A percentile compares a stretch with the other conserved stretches of the same genome.
Conservation (phyloP, 1,139 yeast species). For the Blastobotrys buckinghamii region DNA sequence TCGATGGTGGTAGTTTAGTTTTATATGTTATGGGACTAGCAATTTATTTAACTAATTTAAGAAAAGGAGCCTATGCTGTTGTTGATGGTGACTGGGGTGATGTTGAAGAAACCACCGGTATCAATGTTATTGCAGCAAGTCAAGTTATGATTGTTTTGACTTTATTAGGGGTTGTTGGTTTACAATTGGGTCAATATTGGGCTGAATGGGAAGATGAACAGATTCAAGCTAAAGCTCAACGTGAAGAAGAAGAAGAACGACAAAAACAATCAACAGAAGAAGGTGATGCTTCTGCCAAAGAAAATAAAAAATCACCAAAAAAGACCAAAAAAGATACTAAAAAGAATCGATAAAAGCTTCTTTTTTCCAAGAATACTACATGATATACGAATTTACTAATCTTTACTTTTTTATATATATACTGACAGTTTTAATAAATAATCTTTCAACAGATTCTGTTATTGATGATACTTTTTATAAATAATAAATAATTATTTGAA, state of each 20-base stretch:
- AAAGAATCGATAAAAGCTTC: conserved; percentile 14
- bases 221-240: conserved; percentile 24
- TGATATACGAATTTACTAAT: not conserved
- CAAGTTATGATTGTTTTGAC: conserved; percentile 69
- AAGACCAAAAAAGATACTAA: conserved; percentile 12
- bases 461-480: not conserved
- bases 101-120: conserved; percentile 76
- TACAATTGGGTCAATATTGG: conserved; percentile 87
- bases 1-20: conserved; percentile 82
- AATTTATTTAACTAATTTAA: conserved; percentile 77
- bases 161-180: conserved; percentile 67
- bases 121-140: conserved; percentile 89
- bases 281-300: conserved; percentile 7
- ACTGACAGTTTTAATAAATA: not conserved
- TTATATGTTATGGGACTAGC: conserved; percentile 66
- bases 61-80: conserved; percentile 73
- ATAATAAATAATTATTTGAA: conserved; percentile 1
- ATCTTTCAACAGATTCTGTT: not conserved
- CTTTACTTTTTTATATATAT: not conserved
- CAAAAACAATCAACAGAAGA: conserved; percentile 24
- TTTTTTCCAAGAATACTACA: too few species aligned
- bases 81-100: conserved; percentile 85
- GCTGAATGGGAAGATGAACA: conserved; percentile 70
- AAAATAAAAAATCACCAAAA: not conserved
- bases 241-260: conserved; percentile 28